phyloP scores from a whole-genome alignment of 2,329 filamentous ascomycete genomes.

The Amauroascus verrucosus region DNA sequence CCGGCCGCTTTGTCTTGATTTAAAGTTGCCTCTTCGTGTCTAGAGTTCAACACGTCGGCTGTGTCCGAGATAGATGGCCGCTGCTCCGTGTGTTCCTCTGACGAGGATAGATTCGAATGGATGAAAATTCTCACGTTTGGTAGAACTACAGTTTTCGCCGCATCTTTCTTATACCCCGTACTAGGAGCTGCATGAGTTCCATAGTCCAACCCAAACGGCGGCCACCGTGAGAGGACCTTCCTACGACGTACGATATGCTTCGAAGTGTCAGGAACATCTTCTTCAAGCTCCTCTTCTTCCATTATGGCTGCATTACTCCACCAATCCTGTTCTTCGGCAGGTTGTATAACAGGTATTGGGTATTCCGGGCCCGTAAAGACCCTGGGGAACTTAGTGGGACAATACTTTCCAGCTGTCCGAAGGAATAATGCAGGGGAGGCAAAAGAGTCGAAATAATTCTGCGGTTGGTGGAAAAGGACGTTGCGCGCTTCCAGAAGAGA shows the following conservation, averaged over 20 bases:
- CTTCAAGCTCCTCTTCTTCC: slow-evolving; percentile 6
- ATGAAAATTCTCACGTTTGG: slow-evolving; percentile 27
- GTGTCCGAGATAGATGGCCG: not conserved
- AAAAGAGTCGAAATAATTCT: slow-evolving; percentile 36
- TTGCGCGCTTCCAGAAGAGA: slow-evolving; percentile 29
- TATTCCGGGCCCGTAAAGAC: slow-evolving; percentile 29
- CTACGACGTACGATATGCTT: slow-evolving; percentile 23
- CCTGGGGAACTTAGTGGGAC: slow-evolving; percentile 26
- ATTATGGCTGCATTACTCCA: slow-evolving; percentile 1
- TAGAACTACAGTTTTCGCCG: slow-evolving; percentile 24
- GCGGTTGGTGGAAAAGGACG: slow-evolving; percentile 29
- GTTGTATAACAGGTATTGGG: slow-evolving; percentile 26
- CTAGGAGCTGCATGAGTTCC: slow-evolving; percentile 19
- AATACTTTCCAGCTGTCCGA: slow-evolving; percentile 33
- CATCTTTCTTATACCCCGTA: slow-evolving; percentile 16
- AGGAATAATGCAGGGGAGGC: slow-evolving; percentile 36
- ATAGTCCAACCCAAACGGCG: slow-evolving; percentile 31
- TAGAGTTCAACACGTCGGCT: not conserved
- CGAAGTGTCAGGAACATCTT: not conserved
- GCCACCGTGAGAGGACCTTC: slow-evolving; percentile 32
- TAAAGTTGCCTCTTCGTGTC: not conserved
- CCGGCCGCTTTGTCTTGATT: not conserved
- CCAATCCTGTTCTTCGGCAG: slow-evolving; percentile 8
- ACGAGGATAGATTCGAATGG: slow-evolving; percentile 4
- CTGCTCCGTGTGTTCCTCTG: not conserved